Conservation (phyloP, 257 asterid species). For the Echites panduratus region DNA sequence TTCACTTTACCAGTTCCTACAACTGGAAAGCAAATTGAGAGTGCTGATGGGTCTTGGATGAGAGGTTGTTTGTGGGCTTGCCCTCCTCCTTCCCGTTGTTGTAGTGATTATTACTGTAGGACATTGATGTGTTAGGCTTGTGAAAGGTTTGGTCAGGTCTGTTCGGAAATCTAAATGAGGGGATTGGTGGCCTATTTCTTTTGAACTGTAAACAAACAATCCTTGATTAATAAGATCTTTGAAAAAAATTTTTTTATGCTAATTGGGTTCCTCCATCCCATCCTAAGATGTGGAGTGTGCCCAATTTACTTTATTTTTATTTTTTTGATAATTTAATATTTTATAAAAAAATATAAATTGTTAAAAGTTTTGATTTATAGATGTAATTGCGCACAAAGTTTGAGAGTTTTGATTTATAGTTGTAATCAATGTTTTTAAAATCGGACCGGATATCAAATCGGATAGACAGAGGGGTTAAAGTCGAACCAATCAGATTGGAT, state of each 20-base stretch:
- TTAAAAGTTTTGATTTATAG: too few relatives aligned
- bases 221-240: not conserved
- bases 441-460: too few relatives aligned
- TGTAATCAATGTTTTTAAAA: too few relatives aligned
- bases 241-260: not conserved
- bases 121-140: conserved; percentile 19
- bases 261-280: too few relatives aligned
- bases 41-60: conserved; percentile 57
- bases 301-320: too few relatives aligned
- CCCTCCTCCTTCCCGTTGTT: conserved; percentile 77
- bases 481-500: too few relatives aligned
- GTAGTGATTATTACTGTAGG: conserved; percentile 18
- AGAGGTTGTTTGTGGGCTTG: conserved; percentile 67
- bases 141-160: conserved; percentile 19
- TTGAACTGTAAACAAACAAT: conserved; percentile 14
- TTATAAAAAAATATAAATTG: too few relatives aligned
- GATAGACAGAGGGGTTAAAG: too few relatives aligned
- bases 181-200: conserved; percentile 10
- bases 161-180: conserved; percentile 16
- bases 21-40: not conserved
- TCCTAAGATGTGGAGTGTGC: too few relatives aligned
- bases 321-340: too few relatives aligned
- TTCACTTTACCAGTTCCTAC: not conserved
- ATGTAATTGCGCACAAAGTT: too few relatives aligned
- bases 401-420: too few relatives aligned